phyloP scores from a whole-genome alignment of 2,329 filamentous ascomycete genomes.

The Arthrobotrys musiformis region DNA sequence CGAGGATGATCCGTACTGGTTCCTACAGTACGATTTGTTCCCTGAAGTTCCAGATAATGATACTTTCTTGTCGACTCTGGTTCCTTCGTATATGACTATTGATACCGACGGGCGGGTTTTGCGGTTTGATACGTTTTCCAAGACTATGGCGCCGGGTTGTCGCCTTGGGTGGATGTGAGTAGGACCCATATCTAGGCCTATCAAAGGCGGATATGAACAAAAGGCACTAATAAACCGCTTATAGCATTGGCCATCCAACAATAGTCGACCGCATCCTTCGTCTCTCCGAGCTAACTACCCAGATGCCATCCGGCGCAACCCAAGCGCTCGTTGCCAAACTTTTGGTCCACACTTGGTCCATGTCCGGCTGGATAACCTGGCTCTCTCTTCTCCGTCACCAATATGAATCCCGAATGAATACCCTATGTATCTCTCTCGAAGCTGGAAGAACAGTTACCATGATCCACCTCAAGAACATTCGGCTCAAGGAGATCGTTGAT shows the following conservation, averaged over 20 bases:
- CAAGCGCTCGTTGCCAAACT: conserved; percentile 83
- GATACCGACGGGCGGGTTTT: conserved; percentile 89
- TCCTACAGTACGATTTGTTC: conserved; percentile 80
- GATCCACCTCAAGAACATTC: conserved; percentile 44
- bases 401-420: conserved; percentile 85
- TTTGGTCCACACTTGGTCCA: conserved; percentile 82
- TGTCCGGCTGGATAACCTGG: conserved; percentile 90
- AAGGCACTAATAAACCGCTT: background rate
- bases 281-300: conserved; percentile 80
- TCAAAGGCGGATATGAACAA: background rate
- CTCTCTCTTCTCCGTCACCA: conserved; percentile 82
- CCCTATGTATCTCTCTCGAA: conserved; percentile 76
- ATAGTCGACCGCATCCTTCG: conserved; percentile 78
- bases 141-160: conserved; percentile 89
- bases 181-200: background rate
- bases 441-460: conserved; percentile 35
- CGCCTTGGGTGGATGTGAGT: conserved; percentile 82
- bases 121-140: conserved; percentile 91
- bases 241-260: conserved; percentile 76
- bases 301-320: conserved; percentile 89
- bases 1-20: conserved; percentile 97
- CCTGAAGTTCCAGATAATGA: conserved; percentile 56
- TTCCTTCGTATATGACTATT: conserved; percentile 82
- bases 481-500: conserved; percentile 27
- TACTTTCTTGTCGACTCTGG: conserved; percentile 59